Base-by-base conservation (phyloP, 2,329 filamentous ascomycete species). In the Exophiala lecanii-corni region DNA sequence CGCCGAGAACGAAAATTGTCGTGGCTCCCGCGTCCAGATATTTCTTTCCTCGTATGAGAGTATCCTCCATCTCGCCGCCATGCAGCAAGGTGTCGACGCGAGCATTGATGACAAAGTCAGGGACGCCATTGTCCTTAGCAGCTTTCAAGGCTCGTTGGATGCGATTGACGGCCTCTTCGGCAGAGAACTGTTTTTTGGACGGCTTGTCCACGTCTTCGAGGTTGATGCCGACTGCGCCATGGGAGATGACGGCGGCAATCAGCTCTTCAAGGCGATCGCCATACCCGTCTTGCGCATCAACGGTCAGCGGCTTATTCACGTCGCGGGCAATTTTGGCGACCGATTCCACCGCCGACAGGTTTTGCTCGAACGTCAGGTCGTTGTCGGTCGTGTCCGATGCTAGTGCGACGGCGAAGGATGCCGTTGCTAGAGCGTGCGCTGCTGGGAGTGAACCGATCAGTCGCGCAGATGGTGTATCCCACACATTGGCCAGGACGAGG, bases 221-320 rank as follows among this genome's bases (percentile, higher is more conserved):
- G 52, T 82, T 82, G 33, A 70, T 72, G 0, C 79, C 78, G 1
- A 74, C 73, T 0, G 67, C 76, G 1, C 78, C 78, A 0, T 71
- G 45, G 3, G 64, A 56, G n/a, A 81, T 69, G 0, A 73, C 63
- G 2, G 56, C 57, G 5, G 59, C 57, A 2, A 80, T 63, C 0
- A 65, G 70, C 3, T 70, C 64, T 6, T 62, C 67, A 2, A 78
- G 65, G n/a, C 57, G 56, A 1, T 67, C 59, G 2, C 71, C 72
- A 49, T 80, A 82, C 0, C 78, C 78, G 53, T 82, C 78, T 57
- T 81, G 77, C 2, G 81, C 57, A 53, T 82, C 79, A 4, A 72
- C 74, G 0, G 72, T 75, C 1, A 82, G 58, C 0, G 76, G 74
- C 2, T 74, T 61, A 3, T 64, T 60, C 25, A 65, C 59, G 9